Evolutionary conservation across 768 basidiomycete genomes (phyloP), one percentile per base, ranked within the genome.

Genomic region (Leccinellum luteum): DNA sequence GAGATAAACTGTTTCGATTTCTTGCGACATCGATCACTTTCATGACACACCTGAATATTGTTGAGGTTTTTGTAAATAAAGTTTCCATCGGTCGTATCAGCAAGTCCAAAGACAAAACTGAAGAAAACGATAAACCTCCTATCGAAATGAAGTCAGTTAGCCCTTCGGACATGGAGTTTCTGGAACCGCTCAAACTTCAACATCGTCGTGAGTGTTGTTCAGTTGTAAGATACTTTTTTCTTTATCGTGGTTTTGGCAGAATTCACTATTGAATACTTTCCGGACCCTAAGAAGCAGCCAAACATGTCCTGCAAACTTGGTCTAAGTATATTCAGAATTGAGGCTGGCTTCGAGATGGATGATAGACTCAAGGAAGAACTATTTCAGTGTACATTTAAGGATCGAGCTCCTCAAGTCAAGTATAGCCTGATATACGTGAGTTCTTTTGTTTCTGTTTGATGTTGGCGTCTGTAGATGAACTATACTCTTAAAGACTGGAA

Each of bases 21-120:
- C 79, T 98, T 17, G 81, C 87, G 25, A 94, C 92, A 5, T 91
- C 90, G 1, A 85, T 98, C 54, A 93, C 93, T 0, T 98, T 98
- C 75, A 97, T 96, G 88, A 75, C 79, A 3, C 79, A 85, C 57
- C 79, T 98, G 10, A 75, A 77, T 15, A 79, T 86, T 69, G 84
- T 97, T 55, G 85, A 83, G 62, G 82, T 98, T 32, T 90, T 82
- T 69, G 82, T 94, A 41, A 86, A 98, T 64, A 84, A 85, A 59
- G 82, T 84, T 63, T 76, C 85, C 41, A 76, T 94, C 2, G 82
- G 84, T 19, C 79, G 75, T 34, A 69, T 94, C 49, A 78, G 76
- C 34, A 94, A 92, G 74, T 74, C 78, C 1, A 65, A 77, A 21
- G 83, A 83, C 4, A 43, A 73, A 9, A 75, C 84, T 3, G 77